Evolutionary conservation across 1,284 basidiomycete species (phyloP).

Genomic region (Anthracocystis walkeri): DNA sequence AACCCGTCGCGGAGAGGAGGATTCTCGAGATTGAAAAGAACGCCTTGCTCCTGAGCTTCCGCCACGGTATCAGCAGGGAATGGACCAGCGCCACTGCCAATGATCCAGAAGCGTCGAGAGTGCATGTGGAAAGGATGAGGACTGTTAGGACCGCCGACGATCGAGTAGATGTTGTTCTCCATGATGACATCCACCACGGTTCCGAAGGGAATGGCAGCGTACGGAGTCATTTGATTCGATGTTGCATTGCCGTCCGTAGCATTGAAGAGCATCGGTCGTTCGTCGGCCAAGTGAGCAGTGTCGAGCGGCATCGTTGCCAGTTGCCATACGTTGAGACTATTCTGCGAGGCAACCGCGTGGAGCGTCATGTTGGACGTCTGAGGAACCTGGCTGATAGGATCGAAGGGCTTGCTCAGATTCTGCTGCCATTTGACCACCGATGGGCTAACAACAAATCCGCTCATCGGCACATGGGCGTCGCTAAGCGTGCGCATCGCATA

Average conservation of each 20-base stretch:
- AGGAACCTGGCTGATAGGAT: conserved; percentile 29
- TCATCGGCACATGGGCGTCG: conserved; percentile 36
- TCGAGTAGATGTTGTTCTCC: conserved; percentile 54
- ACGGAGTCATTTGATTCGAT: conserved; percentile 40
- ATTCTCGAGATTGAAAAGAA: conserved; percentile 37
- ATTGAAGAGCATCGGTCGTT: conserved; percentile 51
- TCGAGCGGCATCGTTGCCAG: conserved; percentile 45
- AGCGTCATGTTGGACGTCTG: conserved; percentile 45
- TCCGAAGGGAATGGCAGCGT: conserved; percentile 38
- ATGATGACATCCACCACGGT: conserved; percentile 53
- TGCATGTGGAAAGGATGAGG: conserved; percentile 59
- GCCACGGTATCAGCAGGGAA: conserved; percentile 46
- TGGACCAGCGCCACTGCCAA: conserved; percentile 35
- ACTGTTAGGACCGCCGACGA: conserved; percentile 51
- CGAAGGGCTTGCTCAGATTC: conserved; percentile 35
- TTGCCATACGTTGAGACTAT: conserved; percentile 57
- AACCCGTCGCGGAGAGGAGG: conserved; percentile 55
- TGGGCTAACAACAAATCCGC: conserved; percentile 28
- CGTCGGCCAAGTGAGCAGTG: conserved; percentile 46
- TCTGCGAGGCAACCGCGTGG: conserved; percentile 53
- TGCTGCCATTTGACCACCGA: conserved; percentile 47
- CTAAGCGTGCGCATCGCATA: conserved; percentile 24
- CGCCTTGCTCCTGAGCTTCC: conserved; percentile 30
- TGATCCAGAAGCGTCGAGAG: conserved; percentile 53
- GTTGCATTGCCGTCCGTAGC: conserved; percentile 32